phyloP scores from a whole-genome alignment of 352 stramenopile species.

The Phytophthora pini region DNA sequence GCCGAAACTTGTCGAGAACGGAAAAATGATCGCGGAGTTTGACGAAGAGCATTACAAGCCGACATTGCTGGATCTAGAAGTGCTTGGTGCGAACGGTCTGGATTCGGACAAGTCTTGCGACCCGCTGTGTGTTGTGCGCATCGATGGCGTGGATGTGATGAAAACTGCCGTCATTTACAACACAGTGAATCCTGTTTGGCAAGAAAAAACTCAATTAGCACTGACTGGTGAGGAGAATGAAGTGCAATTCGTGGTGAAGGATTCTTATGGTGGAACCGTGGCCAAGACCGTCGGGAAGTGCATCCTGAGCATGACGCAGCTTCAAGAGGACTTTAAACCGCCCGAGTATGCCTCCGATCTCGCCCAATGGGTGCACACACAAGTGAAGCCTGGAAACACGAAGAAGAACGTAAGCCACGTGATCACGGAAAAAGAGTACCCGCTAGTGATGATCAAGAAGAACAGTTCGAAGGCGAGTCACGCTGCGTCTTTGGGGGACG shows the following conservation, averaged over 20 bases:
- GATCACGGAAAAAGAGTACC: conserved; percentile 82
- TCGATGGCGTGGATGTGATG: conserved; percentile 75
- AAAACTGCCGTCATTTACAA: conserved; percentile 86
- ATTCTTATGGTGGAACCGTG: conserved; percentile 82
- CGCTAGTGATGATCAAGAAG: conserved; percentile 68
- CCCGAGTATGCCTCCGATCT: conserved; percentile 77
- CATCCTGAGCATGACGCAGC: conserved; percentile 71
- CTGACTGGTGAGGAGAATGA: conserved; percentile 61
- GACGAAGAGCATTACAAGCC: conserved; percentile 69
- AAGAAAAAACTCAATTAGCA: conserved; percentile 72
- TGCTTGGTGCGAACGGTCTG: conserved; percentile 75
- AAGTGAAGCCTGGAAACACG: conserved; percentile 75
- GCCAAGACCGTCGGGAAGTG: conserved; percentile 84
- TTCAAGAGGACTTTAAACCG: conserved; percentile 82
- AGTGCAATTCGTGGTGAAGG: conserved; percentile 84
- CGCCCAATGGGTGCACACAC: conserved; percentile 81
- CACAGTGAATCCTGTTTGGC: conserved; percentile 83
- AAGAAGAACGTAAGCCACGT: conserved; percentile 86
- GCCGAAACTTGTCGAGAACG: conserved; percentile 74
- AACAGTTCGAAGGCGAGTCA: conserved; percentile 46
- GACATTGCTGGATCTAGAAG: conserved; percentile 65
- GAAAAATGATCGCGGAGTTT: conserved; percentile 69
- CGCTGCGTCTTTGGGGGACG: conserved; percentile 43
- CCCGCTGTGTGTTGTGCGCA: conserved; percentile 72
- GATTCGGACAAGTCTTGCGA: conserved; percentile 82